Conservation (phyloP, 2,329 filamentous ascomycete species). For the Xylariaceae sp. region DNA sequence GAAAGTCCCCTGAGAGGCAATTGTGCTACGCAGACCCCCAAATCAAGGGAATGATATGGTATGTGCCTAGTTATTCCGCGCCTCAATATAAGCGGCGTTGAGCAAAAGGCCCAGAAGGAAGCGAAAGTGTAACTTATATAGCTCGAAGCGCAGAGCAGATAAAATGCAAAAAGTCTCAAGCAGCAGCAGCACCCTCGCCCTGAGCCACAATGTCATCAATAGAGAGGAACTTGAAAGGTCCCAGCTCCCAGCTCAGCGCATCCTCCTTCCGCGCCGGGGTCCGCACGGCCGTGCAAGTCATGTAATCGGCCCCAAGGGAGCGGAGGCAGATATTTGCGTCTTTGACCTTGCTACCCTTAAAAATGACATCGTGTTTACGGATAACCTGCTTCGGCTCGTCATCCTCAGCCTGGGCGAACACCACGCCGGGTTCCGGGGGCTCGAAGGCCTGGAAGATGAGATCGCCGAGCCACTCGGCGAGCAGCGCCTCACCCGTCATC, state of each 20-base stretch:
- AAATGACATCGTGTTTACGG: constrained; percentile 35
- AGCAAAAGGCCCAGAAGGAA: no score
- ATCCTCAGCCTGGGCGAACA: constrained; percentile 31
- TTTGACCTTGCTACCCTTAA: constrained; percentile 35
- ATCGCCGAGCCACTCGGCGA: constrained; percentile 65
- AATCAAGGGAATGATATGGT: no score
- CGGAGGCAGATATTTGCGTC: constrained; percentile 40
- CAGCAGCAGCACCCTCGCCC: constrained; percentile 34
- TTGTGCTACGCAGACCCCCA: no score
- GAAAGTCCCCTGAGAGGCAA: no score
- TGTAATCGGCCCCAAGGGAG: constrained; percentile 45
- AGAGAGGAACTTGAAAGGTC: constrained; percentile 38
- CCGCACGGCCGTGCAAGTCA: constrained; percentile 48
- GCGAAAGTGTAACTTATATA: neutral
- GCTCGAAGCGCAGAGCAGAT: neutral
- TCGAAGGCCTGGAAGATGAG: constrained; percentile 62
- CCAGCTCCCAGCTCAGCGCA: constrained; percentile 37
- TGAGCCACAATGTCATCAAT: constrained; percentile 42
- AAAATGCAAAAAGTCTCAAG: constrained; percentile 3
- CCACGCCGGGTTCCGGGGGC: constrained; percentile 41
- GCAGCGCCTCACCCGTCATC: constrained; percentile 71
- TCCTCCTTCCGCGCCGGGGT: constrained; percentile 35
- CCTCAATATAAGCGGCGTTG: no score
- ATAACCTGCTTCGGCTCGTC: constrained; percentile 34
- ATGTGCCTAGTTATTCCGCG: no score